Evolutionary conservation across 2,329 filamentous ascomycete genomes (phyloP), one percentile per base, ranked within the genome.

Genomic region (Balansia obtecta): DNA sequence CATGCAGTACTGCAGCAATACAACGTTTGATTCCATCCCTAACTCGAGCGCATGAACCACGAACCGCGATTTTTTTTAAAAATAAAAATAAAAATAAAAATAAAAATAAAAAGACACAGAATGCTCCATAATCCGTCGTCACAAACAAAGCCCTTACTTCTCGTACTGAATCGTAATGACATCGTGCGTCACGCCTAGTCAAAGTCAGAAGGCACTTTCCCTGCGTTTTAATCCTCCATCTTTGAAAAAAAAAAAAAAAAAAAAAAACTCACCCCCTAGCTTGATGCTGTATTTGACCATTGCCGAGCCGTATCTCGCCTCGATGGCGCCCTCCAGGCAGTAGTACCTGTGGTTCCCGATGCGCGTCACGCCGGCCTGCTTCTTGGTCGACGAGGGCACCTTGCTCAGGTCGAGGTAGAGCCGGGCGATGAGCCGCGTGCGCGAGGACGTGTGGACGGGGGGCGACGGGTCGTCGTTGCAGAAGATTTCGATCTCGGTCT

Each of bases 401-500:
- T 61, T 65, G 34, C 60, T 56, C 46, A 68, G 50, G 50, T 68
- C 62, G n/a, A 68, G 60, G 3, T 61, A 64, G 18, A 68, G 56
- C 1, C 60, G 66, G 2, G 65, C 66, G 11, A 68, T 61, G 37
- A 57, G 59, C 12, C 57, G 56, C 9, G 66, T 67, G 2, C 52
- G 56, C 16, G 55, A 45, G 40, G 57, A 61, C 38, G 62, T 53
- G 50, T 68, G 66, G 4, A 62, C 48, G 0, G 66, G 65, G 6
- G 61, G 56, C n/a, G 53, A 58, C 0, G 48, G 59, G 30, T 65
- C 61, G 20, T 65, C 58, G 51, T 61, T 63, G 55, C 61, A 61
- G 53, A 64, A 68, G 7, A 68, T 68, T 44, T 68, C 64, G 46
- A 68, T 65, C 46, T 68, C 63, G 1, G 65, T 66, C 49, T 68